These are phyloP conservation scores for Leucogyrophana mollusca DNA, from an alignment of 768 basidiomycete genomes.

Conservation along the genomic window DNA sequence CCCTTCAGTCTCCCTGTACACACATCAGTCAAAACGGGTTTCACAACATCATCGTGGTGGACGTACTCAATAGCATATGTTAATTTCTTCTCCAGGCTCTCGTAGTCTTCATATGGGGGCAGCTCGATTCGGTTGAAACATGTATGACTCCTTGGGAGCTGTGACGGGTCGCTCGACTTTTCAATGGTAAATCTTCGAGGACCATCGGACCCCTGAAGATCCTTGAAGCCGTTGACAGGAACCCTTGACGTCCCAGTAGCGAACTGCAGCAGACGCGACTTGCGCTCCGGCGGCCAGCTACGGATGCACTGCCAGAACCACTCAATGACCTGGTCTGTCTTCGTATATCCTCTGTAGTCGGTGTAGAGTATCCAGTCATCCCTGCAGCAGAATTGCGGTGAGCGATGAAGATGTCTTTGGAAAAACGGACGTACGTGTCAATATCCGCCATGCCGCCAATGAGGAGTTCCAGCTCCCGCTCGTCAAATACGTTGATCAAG, in stretches of 20 bases:
- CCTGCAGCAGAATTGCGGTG: conserved; percentile 30
- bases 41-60: conserved; percentile 6
- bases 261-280: conserved; percentile 84
- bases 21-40: background rate
- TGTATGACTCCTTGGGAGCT: conserved; percentile 87
- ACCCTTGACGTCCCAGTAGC: conserved; percentile 84
- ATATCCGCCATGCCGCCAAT: conserved; percentile 95
- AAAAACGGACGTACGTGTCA: conserved; percentile 57
- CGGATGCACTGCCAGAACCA: conserved; percentile 97
- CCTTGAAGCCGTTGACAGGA: conserved; percentile 93
- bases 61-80: conserved; percentile 81
- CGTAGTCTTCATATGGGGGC: conserved; percentile 87
- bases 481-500: conserved; percentile 87
- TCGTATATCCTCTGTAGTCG: conserved; percentile 86
- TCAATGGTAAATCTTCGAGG: conserved; percentile 93
- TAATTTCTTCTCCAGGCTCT: conserved; percentile 83
- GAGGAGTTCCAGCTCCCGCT: conserved; percentile 83
- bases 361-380: conserved; percentile 95
- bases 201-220: conserved; percentile 90
- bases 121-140: conserved; percentile 92
- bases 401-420: background rate
- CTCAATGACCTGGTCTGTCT: conserved; percentile 84
- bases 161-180: conserved; percentile 87
- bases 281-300: conserved; percentile 87
- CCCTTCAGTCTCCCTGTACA: conserved; percentile 70